Base-by-base conservation (phyloP, 805 yeast genomes). In the Pichia insulana region DNA sequence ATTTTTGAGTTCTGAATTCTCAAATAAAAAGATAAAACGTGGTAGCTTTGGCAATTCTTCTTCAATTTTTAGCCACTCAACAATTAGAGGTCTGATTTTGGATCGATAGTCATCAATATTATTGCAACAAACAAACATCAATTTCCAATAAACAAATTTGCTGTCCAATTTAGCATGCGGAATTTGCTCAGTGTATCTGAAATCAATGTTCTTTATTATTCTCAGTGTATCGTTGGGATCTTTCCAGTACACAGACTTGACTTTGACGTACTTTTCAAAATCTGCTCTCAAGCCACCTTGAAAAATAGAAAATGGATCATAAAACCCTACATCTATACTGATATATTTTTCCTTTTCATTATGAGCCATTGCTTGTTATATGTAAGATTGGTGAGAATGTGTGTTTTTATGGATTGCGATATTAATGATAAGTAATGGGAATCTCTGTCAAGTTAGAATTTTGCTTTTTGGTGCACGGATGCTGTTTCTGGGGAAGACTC, bases 1-100 rank as follows among this genome's bases (percentile, higher is more conserved):
- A 5, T 58, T 46, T 22, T 46, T 49, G 4, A 39, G 34, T 17
- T 55, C 55, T 6, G 51, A 44, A 17, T 53, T 48, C 3, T 71
- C 68, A 52, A 71, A 74, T 38, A 74, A 67, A 0, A 85, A 59
- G 4, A 87, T 69, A 46, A 74, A 65, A 80, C 56, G 51, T 10
- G 53, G 49, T 8, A 88, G 78, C 39, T 78, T 80, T 9, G 80
- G 73, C 2, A 74, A 70, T 42, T 73, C 39, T 55, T 63, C 43
- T 45, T 65, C 51, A 49, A 68, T 51, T 41, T 71, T 67, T 20
- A 84, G 65, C 97, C 98, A 92, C 50, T 83, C 92, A 37, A 70
- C 72, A 18, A 89, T 76, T 50, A 87, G 65, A 1, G 95, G 95
- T 32, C 98, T 72, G 1, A 83, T 87, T 53, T 81, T 84, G 0